Conservation (phyloP, 1,284 basidiomycete genomes). For the Schizophyllum commune region DNA sequence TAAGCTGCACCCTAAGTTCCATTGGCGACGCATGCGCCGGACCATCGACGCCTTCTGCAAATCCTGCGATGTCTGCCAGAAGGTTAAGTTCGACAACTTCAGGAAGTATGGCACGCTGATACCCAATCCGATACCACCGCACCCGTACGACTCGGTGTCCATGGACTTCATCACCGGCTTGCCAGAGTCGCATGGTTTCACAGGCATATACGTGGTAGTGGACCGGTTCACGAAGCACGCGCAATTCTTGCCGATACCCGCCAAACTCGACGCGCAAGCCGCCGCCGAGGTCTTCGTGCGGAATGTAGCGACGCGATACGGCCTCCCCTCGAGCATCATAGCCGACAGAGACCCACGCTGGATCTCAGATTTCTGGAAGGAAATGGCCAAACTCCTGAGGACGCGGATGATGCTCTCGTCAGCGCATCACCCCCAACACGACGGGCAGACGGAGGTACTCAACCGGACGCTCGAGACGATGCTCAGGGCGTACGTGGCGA, state of each 20-base stretch:
- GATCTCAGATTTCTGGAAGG: constrained; percentile 9
- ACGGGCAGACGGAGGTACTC: constrained; percentile 15
- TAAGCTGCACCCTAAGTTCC: constrained; percentile 8
- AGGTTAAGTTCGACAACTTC: constrained; percentile 20
- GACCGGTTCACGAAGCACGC: constrained; percentile 25
- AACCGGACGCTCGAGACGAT: constrained; percentile 13
- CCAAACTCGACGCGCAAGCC: too few species aligned
- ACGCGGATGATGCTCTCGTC: constrained; percentile 9
- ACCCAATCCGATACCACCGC: constrained; percentile 22
- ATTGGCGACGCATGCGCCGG: constrained; percentile 25
- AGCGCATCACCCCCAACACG: constrained; percentile 14
- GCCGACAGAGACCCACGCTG: too few species aligned
- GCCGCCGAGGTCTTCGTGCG: too few species aligned
- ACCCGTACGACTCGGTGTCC: constrained; percentile 12
- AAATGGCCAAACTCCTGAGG: constrained; percentile 6
- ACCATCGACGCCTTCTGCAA: constrained; percentile 18
- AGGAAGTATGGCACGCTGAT: constrained; percentile 23
- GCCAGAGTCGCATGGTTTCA: constrained; percentile 20
- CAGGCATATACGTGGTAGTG: constrained; percentile 14
- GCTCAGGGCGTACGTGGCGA: constrained; percentile 6
- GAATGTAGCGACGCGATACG: too few species aligned
- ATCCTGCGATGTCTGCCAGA: constrained; percentile 26
- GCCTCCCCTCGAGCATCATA: too few species aligned
- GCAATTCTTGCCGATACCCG: too few species aligned
- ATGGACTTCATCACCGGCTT: constrained; percentile 14